These are phyloP conservation scores for Rhododendron mucronatum DNA, from an alignment of 148 eudicot species.

Conservation along the genomic window DNA sequence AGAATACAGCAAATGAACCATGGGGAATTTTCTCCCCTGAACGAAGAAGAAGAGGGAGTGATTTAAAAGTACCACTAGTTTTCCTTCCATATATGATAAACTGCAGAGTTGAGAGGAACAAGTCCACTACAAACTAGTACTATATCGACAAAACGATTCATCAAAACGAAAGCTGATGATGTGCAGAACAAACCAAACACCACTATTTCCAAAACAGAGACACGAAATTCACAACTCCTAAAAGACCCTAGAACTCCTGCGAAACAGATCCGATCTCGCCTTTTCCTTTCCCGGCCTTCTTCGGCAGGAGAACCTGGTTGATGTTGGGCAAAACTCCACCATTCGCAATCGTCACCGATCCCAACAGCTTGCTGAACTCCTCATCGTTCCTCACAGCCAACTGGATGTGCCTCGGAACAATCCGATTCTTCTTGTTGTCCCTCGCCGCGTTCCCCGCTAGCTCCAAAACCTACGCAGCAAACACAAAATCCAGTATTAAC, in stretches of 20 bases:
- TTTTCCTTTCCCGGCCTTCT: slow-evolving; percentile 30
- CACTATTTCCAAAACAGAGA: too few relatives aligned
- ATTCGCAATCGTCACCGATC: slow-evolving; percentile 36
- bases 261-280: slow-evolving; percentile 25
- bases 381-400: slow-evolving; percentile 47
- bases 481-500: not conserved
- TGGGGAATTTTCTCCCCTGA: not conserved
- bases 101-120: not conserved
- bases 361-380: slow-evolving; percentile 39
- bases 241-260: slow-evolving; percentile 37
- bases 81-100: not conserved
- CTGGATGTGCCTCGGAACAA: slow-evolving; percentile 43
- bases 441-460: slow-evolving; percentile 47
- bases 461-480: slow-evolving; percentile 29
- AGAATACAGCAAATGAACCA: too few relatives aligned
- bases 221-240: not conserved
- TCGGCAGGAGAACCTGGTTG: slow-evolving; percentile 34
- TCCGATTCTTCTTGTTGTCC: slow-evolving; percentile 43
- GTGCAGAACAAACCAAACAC: not conserved
- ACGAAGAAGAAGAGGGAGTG: not conserved
- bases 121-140: not conserved
- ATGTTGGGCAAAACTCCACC: slow-evolving; percentile 47
- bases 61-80: not conserved
- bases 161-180: not conserved
- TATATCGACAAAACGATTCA: not conserved